Evolutionary conservation across 108 stramenopile species (phyloP), one percentile per base, ranked within the genome.

Genomic region (Skeletonema tropicum): DNA sequence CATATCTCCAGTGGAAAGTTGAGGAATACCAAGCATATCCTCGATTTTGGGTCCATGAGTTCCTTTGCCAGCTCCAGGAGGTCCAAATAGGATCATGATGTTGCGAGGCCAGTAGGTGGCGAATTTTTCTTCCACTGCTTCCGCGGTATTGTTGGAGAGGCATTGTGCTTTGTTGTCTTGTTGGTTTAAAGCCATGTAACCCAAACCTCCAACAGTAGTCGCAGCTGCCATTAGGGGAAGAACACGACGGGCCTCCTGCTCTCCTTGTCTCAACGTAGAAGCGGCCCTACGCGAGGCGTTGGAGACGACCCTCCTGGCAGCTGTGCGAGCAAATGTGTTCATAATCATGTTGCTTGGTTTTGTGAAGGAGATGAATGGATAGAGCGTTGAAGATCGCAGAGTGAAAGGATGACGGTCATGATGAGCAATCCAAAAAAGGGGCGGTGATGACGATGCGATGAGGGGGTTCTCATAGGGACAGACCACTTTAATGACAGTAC

Each of bases 1-100:
- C 98, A 99, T 99, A 86, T 99, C 99, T 30, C 99, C 99, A 0
- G 95, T 96, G 62, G 95, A 96, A 26, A 96, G 87, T 82, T 93
- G 92, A 13, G 95, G 95, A 68, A 94, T 88, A 31, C 91, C 91
- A 55, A 96, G 78, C 63, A 96, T 57, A 49, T 84, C 86, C 77
- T 91, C 92, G 70, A 96, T 94, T 79, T 92, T 92, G 63, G 95
- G 95, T 15, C 90, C 92, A 49, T 96, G 95, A 14, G 95, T 96
- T 67, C 95, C 95, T 77, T 94, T 93, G 70, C 95, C 92, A 29
- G 92, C 90, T 19, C 85, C 85, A 3, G 85, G 85, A 39, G 82
- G 79, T 17, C 85, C 85, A 62, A 86, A 83, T 4, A 84, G 75
- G 32, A 84, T 84, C 86, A 96, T 82, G 72, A 96, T 94, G 73